A percentile compares a stretch with the other conserved stretches of the same genome.
Evolutionary conservation across 768 basidiomycete genomes (phyloP).

Genomic region (Royoungia palumana): DNA sequence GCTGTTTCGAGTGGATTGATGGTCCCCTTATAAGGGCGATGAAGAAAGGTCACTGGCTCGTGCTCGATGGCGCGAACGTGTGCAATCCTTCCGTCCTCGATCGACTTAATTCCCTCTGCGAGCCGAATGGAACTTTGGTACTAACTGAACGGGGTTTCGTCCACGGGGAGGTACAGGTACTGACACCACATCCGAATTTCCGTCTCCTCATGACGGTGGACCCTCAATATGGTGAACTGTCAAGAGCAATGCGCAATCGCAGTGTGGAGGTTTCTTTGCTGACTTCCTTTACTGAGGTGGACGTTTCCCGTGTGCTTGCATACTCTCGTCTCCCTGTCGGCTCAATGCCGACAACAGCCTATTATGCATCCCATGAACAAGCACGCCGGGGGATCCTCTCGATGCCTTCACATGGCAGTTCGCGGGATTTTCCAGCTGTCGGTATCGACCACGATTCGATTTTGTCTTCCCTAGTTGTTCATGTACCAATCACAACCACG

Average conservation of each 20-base stretch:
- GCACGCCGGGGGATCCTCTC: slow-evolving; percentile 24
- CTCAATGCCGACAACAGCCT: slow-evolving; percentile 3
- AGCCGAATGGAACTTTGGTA: slow-evolving; percentile 75
- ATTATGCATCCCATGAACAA: slow-evolving; percentile 20
- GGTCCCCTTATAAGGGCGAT: slow-evolving; percentile 87
- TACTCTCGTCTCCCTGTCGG: slow-evolving; percentile 47
- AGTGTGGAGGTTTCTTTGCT: slow-evolving; percentile 79
- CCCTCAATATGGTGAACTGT: slow-evolving; percentile 88
- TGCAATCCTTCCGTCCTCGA: slow-evolving; percentile 96
- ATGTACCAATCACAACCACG: slow-evolving; percentile 37
- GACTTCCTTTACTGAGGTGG: slow-evolving; percentile 38
- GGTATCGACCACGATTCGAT: slow-evolving; percentile 48
- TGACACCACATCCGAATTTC: slow-evolving; percentile 85
- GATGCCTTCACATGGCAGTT: neutral
- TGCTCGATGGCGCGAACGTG: slow-evolving; percentile 90
- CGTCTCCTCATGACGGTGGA: slow-evolving; percentile 93
- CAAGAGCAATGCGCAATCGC: slow-evolving; percentile 97
- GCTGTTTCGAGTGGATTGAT: slow-evolving; percentile 92
- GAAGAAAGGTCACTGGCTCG: slow-evolving; percentile 83
- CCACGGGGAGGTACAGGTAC: slow-evolving; percentile 65
- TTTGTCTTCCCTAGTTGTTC: slow-evolving; percentile 42
- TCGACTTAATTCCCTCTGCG: slow-evolving; percentile 94
- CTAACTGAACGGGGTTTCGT: slow-evolving; percentile 88
- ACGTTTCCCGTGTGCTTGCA: slow-evolving; percentile 44
- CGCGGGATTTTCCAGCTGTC: slow-evolving; percentile 33